Conservation (phyloP, 805 yeast genomes). For the Zygotorulaspora chibaensis region DNA sequence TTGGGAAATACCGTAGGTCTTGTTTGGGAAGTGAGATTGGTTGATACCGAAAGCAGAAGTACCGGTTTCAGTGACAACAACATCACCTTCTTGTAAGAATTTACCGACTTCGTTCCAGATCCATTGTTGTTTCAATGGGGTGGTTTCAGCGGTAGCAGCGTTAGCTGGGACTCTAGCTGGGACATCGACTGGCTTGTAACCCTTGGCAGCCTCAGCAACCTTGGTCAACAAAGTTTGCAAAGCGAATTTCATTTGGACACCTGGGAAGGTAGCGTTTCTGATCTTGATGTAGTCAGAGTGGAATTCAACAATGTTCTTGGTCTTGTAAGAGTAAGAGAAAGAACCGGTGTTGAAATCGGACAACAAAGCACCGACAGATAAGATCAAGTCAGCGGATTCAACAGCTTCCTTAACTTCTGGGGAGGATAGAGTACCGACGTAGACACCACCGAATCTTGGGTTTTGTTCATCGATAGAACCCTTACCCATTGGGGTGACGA, state of each 20-base stretch:
- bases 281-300: slow-evolving; percentile 73
- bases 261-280: slow-evolving; percentile 64
- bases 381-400: slow-evolving; percentile 67
- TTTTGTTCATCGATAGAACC: slow-evolving; percentile 69
- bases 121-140: slow-evolving; percentile 60
- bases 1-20: slow-evolving; percentile 64
- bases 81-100: slow-evolving; percentile 63
- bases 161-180: slow-evolving; percentile 48
- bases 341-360: slow-evolving; percentile 92
- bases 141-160: slow-evolving; percentile 41
- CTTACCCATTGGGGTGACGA: slow-evolving; percentile 89
- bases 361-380: slow-evolving; percentile 77
- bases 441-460: slow-evolving; percentile 77
- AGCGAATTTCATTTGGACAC: slow-evolving; percentile 63
- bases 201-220: slow-evolving; percentile 38
- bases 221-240: slow-evolving; percentile 41
- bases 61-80: slow-evolving; percentile 68
- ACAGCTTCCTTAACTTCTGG: slow-evolving; percentile 70
- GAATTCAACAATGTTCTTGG: slow-evolving; percentile 72
- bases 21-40: slow-evolving; percentile 59
- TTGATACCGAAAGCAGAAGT: slow-evolving; percentile 71
- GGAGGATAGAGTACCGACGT: slow-evolving; percentile 74
- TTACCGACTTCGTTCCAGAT: slow-evolving; percentile 61
- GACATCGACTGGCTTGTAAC: slow-evolving; percentile 50
- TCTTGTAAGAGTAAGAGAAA: slow-evolving; percentile 68